phyloP scores from a whole-genome alignment of 768 basidiomycete species.

The Lactifluus rugatus region DNA sequence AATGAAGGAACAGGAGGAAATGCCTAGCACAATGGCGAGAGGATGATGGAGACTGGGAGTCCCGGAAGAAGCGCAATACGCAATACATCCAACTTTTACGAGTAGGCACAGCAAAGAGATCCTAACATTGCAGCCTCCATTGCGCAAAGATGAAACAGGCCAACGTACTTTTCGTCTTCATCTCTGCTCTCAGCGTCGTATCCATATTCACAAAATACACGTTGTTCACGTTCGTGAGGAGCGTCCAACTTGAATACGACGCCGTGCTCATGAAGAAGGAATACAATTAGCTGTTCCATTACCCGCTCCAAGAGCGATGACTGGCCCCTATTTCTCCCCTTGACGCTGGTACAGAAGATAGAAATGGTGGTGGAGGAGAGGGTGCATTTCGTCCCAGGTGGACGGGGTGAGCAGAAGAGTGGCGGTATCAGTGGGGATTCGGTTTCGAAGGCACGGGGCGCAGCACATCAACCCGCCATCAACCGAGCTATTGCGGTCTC shows the following conservation, averaged over 20 bases:
- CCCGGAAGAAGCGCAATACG: neutral
- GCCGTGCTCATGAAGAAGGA: neutral
- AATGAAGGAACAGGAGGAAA: neutral
- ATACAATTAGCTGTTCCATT: neutral
- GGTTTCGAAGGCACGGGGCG: conserved; percentile 5
- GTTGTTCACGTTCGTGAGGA: neutral
- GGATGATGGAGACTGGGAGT: neutral
- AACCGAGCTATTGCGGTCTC: conserved; percentile 25
- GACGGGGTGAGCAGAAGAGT: neutral
- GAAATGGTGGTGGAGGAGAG: conserved; percentile 11
- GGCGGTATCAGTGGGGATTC: neutral
- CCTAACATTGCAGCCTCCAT: no score
- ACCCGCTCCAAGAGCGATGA: conserved; percentile 6
- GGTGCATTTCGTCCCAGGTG: neutral
- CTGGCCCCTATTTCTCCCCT: neutral
- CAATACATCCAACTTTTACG: neutral
- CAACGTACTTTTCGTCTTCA: neutral
- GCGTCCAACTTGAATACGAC: conserved; percentile 1
- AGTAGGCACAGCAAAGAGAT: neutral
- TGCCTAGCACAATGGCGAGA: neutral
- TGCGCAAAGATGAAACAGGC: neutral
- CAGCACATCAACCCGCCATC: neutral
- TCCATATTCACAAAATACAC: neutral
- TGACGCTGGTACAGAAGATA: neutral
- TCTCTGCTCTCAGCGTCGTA: neutral